Percentiles rank a stretch among this genome's conserved stretches.
Evolutionary conservation across 495 filamentous ascomycete species (phyloP).

Genomic region (Staphylotrichum longicolle): DNA sequence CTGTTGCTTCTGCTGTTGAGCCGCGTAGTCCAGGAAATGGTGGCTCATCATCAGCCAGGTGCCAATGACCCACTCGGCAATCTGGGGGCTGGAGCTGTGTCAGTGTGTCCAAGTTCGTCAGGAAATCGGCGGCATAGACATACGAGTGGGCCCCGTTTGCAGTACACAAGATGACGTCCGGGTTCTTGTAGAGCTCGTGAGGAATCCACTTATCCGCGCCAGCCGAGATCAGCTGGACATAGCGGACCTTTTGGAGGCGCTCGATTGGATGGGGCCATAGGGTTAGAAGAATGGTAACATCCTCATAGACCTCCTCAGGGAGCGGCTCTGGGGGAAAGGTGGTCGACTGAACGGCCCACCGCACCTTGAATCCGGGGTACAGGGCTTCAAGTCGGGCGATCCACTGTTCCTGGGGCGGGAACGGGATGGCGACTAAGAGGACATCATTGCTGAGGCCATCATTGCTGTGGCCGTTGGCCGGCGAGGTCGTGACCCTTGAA

Average conservation of each 20-base stretch:
- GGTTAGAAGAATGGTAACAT: slow-evolving; percentile 31
- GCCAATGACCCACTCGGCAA: slow-evolving; percentile 47
- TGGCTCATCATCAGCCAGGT: slow-evolving; percentile 39
- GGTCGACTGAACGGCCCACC: slow-evolving; percentile 25
- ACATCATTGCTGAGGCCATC: slow-evolving; percentile 27
- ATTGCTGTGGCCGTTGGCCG: slow-evolving; percentile 12
- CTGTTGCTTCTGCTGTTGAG: slow-evolving; percentile 21
- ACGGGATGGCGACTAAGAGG: slow-evolving; percentile 22
- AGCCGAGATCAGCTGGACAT: slow-evolving; percentile 35
- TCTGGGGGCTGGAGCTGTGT: slow-evolving; percentile 34
- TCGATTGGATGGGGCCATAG: slow-evolving; percentile 25
- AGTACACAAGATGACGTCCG: slow-evolving; percentile 33
- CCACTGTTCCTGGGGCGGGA: slow-evolving; percentile 27
- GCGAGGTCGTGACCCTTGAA: neutral
- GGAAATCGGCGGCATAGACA: neutral
- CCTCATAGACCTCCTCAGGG: slow-evolving; percentile 26
- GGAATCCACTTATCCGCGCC: slow-evolving; percentile 36
- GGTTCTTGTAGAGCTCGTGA: slow-evolving; percentile 32
- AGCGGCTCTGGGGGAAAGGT: neutral
- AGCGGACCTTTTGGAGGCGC: slow-evolving; percentile 32
- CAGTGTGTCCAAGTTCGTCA: neutral
- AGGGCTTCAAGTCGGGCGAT: slow-evolving; percentile 23
- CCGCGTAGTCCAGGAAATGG: slow-evolving; percentile 29
- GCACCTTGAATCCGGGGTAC: slow-evolving; percentile 34
- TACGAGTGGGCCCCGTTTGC: slow-evolving; percentile 34